Conservation (phyloP, 2,329 filamentous ascomycete genomes). For the Penicillium sp. region DNA sequence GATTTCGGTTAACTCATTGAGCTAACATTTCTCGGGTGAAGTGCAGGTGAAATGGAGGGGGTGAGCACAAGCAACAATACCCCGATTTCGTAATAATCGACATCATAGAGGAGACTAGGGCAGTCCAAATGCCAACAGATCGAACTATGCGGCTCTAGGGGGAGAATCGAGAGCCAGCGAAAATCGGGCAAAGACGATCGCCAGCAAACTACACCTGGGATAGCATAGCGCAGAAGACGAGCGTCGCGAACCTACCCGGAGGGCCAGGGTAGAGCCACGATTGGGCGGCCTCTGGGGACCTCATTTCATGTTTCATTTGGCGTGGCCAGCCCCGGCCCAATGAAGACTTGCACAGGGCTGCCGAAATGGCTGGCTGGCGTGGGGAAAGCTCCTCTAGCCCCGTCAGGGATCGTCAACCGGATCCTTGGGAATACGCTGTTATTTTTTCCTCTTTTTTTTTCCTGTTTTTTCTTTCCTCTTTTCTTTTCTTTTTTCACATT, state of each 20-base stretch:
- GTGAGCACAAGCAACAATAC: neutral
- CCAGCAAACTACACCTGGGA: neutral
- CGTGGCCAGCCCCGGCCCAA: constrained; percentile 2
- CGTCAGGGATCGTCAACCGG: constrained; percentile 8
- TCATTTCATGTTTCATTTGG: constrained; percentile 18
- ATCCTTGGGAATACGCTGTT: neutral
- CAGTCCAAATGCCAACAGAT: neutral
- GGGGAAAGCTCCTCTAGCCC: constrained; percentile 11
- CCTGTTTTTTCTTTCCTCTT: too few relatives aligned
- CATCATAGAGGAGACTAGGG: neutral
- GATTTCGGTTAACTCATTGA: neutral
- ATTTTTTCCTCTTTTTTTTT: neutral
- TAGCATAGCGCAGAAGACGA: neutral
- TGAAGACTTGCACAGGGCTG: constrained; percentile 6
- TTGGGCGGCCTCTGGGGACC: constrained; percentile 8
- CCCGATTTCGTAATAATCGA: neutral
- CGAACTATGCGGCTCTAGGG: neutral
- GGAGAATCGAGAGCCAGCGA: neutral
- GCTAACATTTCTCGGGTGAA: neutral
- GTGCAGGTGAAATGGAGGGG: neutral
- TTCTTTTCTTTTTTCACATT: neutral
- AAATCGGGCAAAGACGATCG: neutral
- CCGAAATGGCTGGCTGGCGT: constrained; percentile 12
- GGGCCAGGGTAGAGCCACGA: constrained; percentile 7
- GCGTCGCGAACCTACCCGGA: constrained; percentile 11